These are phyloP conservation scores for Amoebophrya sp. DNA, from an alignment of 169 alveolate species.

Conservation along the genomic window DNA sequence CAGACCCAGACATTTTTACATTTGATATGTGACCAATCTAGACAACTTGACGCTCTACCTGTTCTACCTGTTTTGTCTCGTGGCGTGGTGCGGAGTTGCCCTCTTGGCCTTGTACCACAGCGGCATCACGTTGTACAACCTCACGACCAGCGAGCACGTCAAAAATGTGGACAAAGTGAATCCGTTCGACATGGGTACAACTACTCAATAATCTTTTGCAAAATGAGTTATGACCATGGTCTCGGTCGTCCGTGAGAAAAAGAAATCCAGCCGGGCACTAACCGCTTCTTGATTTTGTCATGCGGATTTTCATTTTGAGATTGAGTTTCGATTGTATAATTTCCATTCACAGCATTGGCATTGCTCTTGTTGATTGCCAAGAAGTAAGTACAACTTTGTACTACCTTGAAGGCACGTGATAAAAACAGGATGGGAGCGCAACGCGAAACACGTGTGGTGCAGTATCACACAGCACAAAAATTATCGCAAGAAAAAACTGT, in stretches of 20 bases:
- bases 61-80: neutral
- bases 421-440: neutral
- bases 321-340: too few species aligned
- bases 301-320: too few species aligned
- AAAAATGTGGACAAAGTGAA: conserved; percentile 24
- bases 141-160: conserved; percentile 34
- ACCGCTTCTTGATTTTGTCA: too few species aligned
- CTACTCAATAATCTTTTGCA: neutral
- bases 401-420: too few species aligned
- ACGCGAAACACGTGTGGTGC: neutral
- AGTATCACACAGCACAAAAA: too few species aligned
- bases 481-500: too few species aligned
- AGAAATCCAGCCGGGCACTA: too few species aligned
- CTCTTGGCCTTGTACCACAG: conserved; percentile 11
- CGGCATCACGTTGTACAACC: conserved; percentile 20
- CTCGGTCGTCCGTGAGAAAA: too few species aligned
- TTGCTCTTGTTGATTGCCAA: too few species aligned
- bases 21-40: neutral
- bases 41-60: neutral
- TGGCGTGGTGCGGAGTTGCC: conserved; percentile 3
- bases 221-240: conserved; percentile 27
- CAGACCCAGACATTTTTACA: too few species aligned
- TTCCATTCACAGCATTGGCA: too few species aligned
- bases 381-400: too few species aligned
- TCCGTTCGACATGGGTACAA: conserved; percentile 32